Conservation (phyloP, 2,329 filamentous ascomycete genomes). For the Colletotrichum sp. region DNA sequence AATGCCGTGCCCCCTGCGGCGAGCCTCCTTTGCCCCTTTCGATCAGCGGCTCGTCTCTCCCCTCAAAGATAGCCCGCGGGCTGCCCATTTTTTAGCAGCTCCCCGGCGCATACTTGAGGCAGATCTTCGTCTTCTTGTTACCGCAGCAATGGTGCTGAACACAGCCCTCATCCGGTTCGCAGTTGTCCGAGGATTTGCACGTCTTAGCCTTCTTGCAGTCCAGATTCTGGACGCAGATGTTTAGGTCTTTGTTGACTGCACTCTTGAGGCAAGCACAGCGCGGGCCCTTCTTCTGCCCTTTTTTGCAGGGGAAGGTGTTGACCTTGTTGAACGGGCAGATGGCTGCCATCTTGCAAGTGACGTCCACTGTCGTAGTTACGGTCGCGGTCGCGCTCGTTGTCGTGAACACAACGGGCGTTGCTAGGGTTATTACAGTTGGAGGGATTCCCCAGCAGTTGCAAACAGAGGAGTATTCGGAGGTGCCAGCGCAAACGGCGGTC, state of each 20-base stretch:
- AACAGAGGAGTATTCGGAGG: slow-evolving; percentile 40
- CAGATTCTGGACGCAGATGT: not conserved
- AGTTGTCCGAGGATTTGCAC: not conserved
- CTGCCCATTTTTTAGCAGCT: not conserved
- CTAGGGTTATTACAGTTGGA: slow-evolving; percentile 37
- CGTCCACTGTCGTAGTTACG: slow-evolving; percentile 30
- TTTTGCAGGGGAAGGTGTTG: slow-evolving; percentile 1
- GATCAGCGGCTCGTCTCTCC: not conserved
- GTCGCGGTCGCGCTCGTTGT: slow-evolving; percentile 44
- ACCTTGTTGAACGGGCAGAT: not conserved
- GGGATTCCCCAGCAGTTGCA: slow-evolving; percentile 51
- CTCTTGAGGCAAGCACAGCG: not conserved
- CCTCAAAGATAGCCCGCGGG: not conserved
- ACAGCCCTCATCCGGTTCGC: not conserved
- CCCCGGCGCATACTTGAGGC: not conserved
- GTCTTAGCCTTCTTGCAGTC: not conserved
- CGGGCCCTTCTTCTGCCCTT: not conserved
- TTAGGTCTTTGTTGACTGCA: not conserved
- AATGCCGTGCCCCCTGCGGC: not conserved
- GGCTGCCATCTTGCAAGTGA: not conserved
- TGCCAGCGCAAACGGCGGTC: slow-evolving; percentile 33
- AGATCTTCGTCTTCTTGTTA: not conserved
- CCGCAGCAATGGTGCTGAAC: slow-evolving; percentile 5
- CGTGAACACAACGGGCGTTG: slow-evolving; percentile 40
- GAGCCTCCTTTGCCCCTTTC: not conserved